Conservation (phyloP, 2,329 filamentous ascomycete genomes). For the Sclerotinia minor region DNA sequence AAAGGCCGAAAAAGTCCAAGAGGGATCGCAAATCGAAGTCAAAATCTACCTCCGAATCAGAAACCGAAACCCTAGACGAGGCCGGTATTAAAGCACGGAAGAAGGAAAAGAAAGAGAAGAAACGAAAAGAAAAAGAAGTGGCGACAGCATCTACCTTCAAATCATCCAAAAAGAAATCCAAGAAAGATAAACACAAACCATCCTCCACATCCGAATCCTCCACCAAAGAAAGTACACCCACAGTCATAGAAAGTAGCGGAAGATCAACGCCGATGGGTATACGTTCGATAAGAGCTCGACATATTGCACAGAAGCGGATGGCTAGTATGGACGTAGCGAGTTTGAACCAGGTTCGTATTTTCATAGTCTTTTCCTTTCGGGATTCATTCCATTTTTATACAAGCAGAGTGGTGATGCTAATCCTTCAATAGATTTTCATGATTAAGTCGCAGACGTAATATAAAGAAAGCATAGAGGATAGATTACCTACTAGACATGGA, state of each 20-base stretch:
- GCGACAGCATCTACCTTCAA: slow-evolving; percentile 27
- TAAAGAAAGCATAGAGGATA: background rate
- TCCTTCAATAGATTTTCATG: slow-evolving; percentile 63
- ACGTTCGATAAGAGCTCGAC: slow-evolving; percentile 74
- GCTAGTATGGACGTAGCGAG: slow-evolving; percentile 79
- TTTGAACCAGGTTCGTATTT: slow-evolving; percentile 65
- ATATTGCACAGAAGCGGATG: slow-evolving; percentile 85
- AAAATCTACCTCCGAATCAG: slow-evolving; percentile 3
- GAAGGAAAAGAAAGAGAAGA: slow-evolving; percentile 26
- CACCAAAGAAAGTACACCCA: slow-evolving; percentile 36
- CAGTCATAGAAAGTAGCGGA: slow-evolving; percentile 44
- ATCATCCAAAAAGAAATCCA: slow-evolving; percentile 42
- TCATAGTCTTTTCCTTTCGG: background rate
- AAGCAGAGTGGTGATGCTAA: slow-evolving; percentile 3
- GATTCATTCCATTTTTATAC: slow-evolving; percentile 1
- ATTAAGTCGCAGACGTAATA: slow-evolving; percentile 50
- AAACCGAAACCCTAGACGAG: background rate
- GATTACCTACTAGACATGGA: background rate
- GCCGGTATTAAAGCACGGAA: slow-evolving; percentile 9
- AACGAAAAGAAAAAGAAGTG: slow-evolving; percentile 27
- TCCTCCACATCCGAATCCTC: slow-evolving; percentile 37
- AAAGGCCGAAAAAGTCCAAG: slow-evolving; percentile 43
- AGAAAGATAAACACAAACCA: slow-evolving; percentile 46
- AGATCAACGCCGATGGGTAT: slow-evolving; percentile 55
- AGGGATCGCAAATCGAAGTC: slow-evolving; percentile 26